Percentiles rank a stretch among this genome's conserved stretches.
Evolutionary conservation across 2,329 filamentous ascomycete species (phyloP).

Genomic region (Penicillium psychrosexuale): DNA sequence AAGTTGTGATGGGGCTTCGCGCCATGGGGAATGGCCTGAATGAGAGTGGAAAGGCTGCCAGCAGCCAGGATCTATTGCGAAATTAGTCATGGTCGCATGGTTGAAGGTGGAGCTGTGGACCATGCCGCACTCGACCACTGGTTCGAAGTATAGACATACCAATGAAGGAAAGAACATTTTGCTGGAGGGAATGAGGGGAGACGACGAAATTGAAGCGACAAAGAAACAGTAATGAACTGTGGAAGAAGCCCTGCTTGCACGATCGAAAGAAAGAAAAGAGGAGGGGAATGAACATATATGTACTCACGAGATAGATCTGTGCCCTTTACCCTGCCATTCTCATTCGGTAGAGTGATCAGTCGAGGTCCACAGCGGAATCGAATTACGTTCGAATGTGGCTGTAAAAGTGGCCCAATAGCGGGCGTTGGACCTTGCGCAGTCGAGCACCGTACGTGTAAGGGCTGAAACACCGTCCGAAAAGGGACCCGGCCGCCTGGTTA

Average conservation of each 20-base stretch:
- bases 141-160: slow-evolving; percentile 6
- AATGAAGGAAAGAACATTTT: slow-evolving; percentile 13
- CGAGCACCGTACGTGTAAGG: slow-evolving; percentile 4
- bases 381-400: slow-evolving; percentile 7
- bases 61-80: slow-evolving; percentile 26
- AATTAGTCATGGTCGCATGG: slow-evolving; percentile 1
- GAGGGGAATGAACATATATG: slow-evolving; percentile 4
- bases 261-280: slow-evolving; percentile 1
- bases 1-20: slow-evolving; percentile 9
- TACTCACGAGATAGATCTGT: slow-evolving; percentile 4
- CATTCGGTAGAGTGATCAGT: slow-evolving; percentile 7
- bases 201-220: slow-evolving; percentile 4
- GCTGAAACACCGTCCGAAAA: slow-evolving; percentile 5
- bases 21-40: slow-evolving; percentile 17
- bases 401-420: slow-evolving; percentile 11
- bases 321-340: slow-evolving; percentile 3
- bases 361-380: slow-evolving; percentile 7
- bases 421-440: slow-evolving; percentile 6
- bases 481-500: background rate
- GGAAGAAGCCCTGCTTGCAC: slow-evolving; percentile 13
- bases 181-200: background rate
- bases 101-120: slow-evolving; percentile 1
- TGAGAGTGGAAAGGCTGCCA: slow-evolving; percentile 31
- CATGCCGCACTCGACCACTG: background rate
- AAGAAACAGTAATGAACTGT: slow-evolving; percentile 1